A percentile compares a stretch with the other conserved stretches of the same genome.
These are phyloP conservation scores for Leccinellum rugosiceps DNA, from an alignment of 768 basidiomycete genomes.

Conservation along the genomic window DNA sequence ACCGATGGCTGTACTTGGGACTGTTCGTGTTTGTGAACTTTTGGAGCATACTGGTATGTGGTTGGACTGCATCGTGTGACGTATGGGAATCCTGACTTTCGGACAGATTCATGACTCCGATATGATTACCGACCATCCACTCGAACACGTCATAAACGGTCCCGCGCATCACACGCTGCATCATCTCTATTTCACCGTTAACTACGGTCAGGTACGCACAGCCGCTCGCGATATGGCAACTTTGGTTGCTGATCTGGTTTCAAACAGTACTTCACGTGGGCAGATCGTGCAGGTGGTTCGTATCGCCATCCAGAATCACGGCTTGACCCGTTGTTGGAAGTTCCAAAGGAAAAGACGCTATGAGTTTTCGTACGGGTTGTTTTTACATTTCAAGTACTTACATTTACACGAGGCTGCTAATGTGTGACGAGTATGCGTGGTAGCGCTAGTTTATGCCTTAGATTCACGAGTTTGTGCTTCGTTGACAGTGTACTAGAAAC, in stretches of 20 bases:
- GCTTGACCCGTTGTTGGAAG: slow-evolving; percentile 82
- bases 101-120: slow-evolving; percentile 95
- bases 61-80: neutral
- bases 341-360: slow-evolving; percentile 30
- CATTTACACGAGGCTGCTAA: slow-evolving; percentile 19
- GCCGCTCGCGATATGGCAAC: neutral
- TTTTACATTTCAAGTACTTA: slow-evolving; percentile 7
- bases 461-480: neutral
- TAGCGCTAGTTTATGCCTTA: neutral
- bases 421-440: slow-evolving; percentile 8
- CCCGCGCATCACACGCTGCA: slow-evolving; percentile 97
- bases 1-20: slow-evolving; percentile 77
- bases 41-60: slow-evolving; percentile 85
- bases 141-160: slow-evolving; percentile 94
- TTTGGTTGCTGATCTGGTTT: slow-evolving; percentile 16
- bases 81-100: neutral
- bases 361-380: slow-evolving; percentile 1
- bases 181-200: slow-evolving; percentile 95
- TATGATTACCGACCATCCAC: slow-evolving; percentile 89
- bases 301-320: slow-evolving; percentile 84
- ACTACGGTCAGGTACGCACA: slow-evolving; percentile 83
- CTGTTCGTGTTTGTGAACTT: slow-evolving; percentile 92
- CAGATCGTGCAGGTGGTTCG: slow-evolving; percentile 77
- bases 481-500: neutral
- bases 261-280: slow-evolving; percentile 93